phyloP scores from a whole-genome alignment of 2,329 filamentous ascomycete genomes.

The Colletotrichum viniferum region DNA sequence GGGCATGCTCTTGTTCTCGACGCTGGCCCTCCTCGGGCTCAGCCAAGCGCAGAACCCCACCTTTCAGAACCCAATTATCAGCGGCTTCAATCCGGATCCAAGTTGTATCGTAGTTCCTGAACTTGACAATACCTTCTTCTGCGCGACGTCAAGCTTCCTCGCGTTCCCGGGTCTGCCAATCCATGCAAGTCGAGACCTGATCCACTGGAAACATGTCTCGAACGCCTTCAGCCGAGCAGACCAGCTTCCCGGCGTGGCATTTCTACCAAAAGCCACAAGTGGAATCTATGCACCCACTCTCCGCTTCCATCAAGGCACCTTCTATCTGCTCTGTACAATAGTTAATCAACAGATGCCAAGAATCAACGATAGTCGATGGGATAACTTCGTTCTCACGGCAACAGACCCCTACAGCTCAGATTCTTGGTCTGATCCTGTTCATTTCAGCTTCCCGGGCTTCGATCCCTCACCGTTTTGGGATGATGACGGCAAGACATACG shows the following conservation, averaged over 20 bases:
- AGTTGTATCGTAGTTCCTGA: conserved; percentile 45
- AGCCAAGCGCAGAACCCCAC: conserved; percentile 25
- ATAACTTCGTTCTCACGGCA: conserved; percentile 19
- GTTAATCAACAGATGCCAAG: conserved; percentile 1
- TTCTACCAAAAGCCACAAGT: conserved; percentile 32
- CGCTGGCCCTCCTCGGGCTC: background rate
- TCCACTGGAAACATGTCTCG: conserved; percentile 50
- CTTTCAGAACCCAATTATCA: conserved; percentile 48
- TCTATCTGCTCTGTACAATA: conserved; percentile 48
- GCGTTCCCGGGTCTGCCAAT: conserved; percentile 57
- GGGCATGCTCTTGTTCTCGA: background rate
- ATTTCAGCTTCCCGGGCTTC: conserved; percentile 27
- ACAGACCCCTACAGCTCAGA: conserved; percentile 25
- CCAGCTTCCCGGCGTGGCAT: conserved; percentile 42
- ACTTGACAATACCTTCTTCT: conserved; percentile 51
- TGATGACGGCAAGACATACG: conserved; percentile 57
- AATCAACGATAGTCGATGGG: conserved; percentile 11
- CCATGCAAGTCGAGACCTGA: conserved; percentile 55
- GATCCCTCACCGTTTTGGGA: conserved; percentile 63
- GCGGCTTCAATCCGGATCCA: conserved; percentile 55
- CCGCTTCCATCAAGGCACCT: conserved; percentile 43
- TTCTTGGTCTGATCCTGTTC: conserved; percentile 29
- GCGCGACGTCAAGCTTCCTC: conserved; percentile 56
- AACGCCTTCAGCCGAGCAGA: conserved; percentile 43
- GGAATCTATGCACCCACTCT: conserved; percentile 55